Evolutionary conservation across 805 yeast species (phyloP).

Genomic region (Cyberlindnera saturnus): DNA sequence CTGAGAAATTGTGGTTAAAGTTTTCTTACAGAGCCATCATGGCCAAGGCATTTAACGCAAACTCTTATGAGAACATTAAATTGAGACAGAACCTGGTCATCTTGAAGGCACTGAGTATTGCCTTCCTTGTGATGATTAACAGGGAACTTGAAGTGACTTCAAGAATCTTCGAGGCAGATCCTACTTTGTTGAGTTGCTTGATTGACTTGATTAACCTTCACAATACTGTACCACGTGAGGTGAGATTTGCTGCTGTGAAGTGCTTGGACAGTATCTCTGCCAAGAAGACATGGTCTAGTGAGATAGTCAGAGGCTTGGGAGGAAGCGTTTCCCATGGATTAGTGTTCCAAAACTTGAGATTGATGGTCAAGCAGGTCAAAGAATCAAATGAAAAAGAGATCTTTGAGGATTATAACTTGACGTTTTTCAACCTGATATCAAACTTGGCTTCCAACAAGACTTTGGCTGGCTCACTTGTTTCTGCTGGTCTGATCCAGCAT

Average conservation of each 20-base stretch:
- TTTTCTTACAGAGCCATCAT: constrained; percentile 55
- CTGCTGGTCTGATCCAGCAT: constrained; percentile 72
- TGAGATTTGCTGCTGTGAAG: constrained; percentile 55
- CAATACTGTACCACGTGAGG: constrained; percentile 42
- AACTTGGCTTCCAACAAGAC: constrained; percentile 53
- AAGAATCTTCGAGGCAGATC: constrained; percentile 64
- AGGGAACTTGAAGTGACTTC: constrained; percentile 56
- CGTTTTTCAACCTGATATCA: constrained; percentile 57
- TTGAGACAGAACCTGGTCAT: constrained; percentile 55
- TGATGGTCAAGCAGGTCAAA: constrained; percentile 46
- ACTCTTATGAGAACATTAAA: constrained; percentile 44
- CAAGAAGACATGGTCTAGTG: constrained; percentile 66
- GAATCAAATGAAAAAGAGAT: constrained; percentile 31
- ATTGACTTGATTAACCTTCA: constrained; percentile 73
- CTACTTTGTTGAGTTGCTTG: constrained; percentile 60
- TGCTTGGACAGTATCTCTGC: constrained; percentile 65
- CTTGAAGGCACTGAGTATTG: constrained; percentile 61
- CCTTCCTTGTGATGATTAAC: constrained; percentile 53
- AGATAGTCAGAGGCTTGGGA: constrained; percentile 68
- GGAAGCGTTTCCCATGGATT: constrained; percentile 87
- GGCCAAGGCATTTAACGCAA: constrained; percentile 67
- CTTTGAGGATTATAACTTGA: constrained; percentile 41
- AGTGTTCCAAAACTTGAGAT: constrained; percentile 64
- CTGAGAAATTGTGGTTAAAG: constrained; percentile 57
- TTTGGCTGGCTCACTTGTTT: constrained; percentile 49